Conservation (phyloP, 2,329 filamentous ascomycete species). For the Sarocladiaceae sp. region DNA sequence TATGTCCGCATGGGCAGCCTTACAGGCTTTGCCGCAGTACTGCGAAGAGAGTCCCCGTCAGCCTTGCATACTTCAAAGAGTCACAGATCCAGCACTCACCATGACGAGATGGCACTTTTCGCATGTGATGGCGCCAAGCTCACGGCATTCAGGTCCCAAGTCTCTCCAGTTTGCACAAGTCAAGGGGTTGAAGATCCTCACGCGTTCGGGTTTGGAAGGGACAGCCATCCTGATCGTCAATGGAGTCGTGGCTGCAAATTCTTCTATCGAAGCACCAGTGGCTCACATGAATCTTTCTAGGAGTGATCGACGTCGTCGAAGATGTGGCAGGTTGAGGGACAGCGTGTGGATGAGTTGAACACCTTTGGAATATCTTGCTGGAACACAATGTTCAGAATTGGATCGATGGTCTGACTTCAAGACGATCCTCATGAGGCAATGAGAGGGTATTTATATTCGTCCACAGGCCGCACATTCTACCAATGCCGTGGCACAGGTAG, state of each 20-base stretch:
- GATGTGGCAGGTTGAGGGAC: too few relatives aligned
- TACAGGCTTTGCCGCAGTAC: constrained; percentile 2
- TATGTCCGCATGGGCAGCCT: neutral
- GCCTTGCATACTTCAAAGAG: too few relatives aligned
- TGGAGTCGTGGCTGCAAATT: neutral
- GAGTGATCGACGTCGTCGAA: too few relatives aligned
- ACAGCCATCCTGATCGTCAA: neutral
- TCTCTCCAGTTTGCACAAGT: constrained; percentile 2
- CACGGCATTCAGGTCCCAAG: neutral
- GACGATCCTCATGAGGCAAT: too few relatives aligned
- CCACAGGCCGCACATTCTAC: neutral
- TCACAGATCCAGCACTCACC: too few relatives aligned
- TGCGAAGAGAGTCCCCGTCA: too few relatives aligned
- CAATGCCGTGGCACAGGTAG: neutral
- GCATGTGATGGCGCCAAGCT: neutral
- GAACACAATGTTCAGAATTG: neutral
- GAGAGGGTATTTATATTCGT: neutral
- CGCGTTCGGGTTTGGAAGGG: neutral
- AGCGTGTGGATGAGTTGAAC: too few relatives aligned
- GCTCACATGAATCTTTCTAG: too few relatives aligned
- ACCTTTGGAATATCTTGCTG: too few relatives aligned
- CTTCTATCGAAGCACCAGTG: too few relatives aligned
- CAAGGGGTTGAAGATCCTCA: neutral
- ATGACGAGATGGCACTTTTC: neutral
- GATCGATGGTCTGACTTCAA: too few relatives aligned